A percentile compares a stretch with the other conserved stretches of the same genome.
Evolutionary conservation across 768 basidiomycete genomes (phyloP).

Genomic region (Xerocomellus dryophilus): DNA sequence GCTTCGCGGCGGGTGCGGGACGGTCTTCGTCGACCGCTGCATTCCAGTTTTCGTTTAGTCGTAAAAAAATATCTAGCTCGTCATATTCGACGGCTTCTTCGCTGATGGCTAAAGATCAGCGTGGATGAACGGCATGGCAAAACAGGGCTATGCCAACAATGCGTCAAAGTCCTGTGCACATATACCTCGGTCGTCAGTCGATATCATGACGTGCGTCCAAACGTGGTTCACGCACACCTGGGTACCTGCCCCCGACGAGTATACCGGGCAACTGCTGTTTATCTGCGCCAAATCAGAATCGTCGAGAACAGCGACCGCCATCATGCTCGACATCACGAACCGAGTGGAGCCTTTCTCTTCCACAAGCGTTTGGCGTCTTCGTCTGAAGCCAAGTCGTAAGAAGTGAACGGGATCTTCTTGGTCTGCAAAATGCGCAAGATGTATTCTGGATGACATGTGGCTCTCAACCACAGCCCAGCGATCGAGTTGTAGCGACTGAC

Average conservation of each 20-base stretch:
- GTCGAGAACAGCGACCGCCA: background rate
- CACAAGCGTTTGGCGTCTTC: constrained; percentile 76
- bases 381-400: constrained; percentile 84
- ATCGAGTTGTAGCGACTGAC: constrained; percentile 33
- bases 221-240: constrained; percentile 55
- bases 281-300: constrained; percentile 40
- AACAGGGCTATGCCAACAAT: constrained; percentile 51
- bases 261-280: constrained; percentile 85
- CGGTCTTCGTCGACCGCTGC: constrained; percentile 55
- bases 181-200: constrained; percentile 4
- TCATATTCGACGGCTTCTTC: constrained; percentile 83
- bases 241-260: constrained; percentile 71
- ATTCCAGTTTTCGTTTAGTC: constrained; percentile 69
- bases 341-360: constrained; percentile 74
- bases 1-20: constrained; percentile 51
- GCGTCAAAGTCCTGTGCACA: constrained; percentile 58
- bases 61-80: constrained; percentile 68
- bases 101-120: constrained; percentile 37
- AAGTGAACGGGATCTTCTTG: constrained; percentile 79
- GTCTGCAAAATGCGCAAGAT: constrained; percentile 77
- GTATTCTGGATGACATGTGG: constrained; percentile 52
- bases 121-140: background rate
- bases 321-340: constrained; percentile 33
- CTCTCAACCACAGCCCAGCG: background rate
- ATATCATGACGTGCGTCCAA: background rate